These are phyloP conservation scores for Candida ficus DNA, from an alignment of 805 yeast genomes.

Conservation along the genomic window DNA sequence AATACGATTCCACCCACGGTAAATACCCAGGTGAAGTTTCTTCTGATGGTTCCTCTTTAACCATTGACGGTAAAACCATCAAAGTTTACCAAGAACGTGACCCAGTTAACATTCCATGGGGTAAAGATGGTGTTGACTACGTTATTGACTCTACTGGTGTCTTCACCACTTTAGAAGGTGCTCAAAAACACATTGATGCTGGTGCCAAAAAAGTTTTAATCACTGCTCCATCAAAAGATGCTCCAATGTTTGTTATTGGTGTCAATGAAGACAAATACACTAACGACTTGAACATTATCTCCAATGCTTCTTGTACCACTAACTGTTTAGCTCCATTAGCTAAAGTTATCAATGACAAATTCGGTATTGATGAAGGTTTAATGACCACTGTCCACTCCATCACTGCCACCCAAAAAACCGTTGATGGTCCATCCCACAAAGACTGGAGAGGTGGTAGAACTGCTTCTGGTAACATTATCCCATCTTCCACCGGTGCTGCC, in stretches of 20 bases:
- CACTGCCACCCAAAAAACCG: conserved; percentile 71
- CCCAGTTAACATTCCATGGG: conserved; percentile 69
- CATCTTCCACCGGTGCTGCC: conserved; percentile 75
- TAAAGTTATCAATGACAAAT: conserved; percentile 58
- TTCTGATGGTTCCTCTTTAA: conserved; percentile 44
- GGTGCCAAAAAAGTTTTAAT: conserved; percentile 72
- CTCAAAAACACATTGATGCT: conserved; percentile 64
- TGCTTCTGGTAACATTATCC: conserved; percentile 70
- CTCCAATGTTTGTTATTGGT: conserved; percentile 72
- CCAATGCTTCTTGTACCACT: conserved; percentile 72
- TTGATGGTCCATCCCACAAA: conserved; percentile 74
- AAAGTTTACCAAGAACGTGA: conserved; percentile 59
- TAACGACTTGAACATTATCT: conserved; percentile 51
- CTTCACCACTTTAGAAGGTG: conserved; percentile 59
- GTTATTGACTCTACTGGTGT: conserved; percentile 72
- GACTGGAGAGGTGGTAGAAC: conserved; percentile 83
- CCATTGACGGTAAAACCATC: conserved; percentile 47
- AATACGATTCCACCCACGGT: conserved; percentile 72
- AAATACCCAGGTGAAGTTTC: conserved; percentile 53
- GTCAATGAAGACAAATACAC: conserved; percentile 59
- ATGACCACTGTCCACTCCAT: conserved; percentile 73
- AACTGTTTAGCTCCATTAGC: conserved; percentile 74
- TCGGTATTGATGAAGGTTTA: conserved; percentile 69
- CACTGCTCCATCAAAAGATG: conserved; percentile 68
- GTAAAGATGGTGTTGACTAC: conserved; percentile 52